Evolutionary conservation across 208 protist genomes (phyloP), one percentile per base, ranked within the genome.

Genomic region (Acanthamoeba sp.): DNA sequence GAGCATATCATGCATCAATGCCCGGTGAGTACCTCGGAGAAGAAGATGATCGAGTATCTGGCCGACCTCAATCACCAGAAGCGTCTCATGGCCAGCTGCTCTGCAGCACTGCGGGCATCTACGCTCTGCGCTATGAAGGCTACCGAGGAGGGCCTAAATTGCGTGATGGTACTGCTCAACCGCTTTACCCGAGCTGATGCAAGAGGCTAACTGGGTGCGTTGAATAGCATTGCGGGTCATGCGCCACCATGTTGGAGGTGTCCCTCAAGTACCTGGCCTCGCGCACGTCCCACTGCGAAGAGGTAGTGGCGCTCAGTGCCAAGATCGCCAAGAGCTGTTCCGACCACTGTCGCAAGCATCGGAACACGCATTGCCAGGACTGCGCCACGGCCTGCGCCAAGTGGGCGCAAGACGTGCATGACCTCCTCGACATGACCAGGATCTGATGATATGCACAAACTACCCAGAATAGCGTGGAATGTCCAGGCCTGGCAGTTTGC

Each of bases 31-130:
- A 76, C 66, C 5, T 76, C 66, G 27, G 66, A 76, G 66, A 76
- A 76, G 66, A 76, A 76, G 66, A 76, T 76, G 66, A 76, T 76
- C 22, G 66, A 76, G 12, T 76, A 27, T 29, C 66, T 76, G 29
- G 16, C 16, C 12, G 66, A 34, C 66, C n/a, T 76, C 66, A 76
- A 76, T 29, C 66, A 76, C n/a, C 66, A 76, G 10, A 29, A 76
- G 66, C 10, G 16, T 7, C 66, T 76, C 66, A 76, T 76, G 66
- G 66, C n/a, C 66, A 76, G 66, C 66, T 76, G 66, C 36, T 16
- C 66, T 10, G 66, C 9, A 20, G 66, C 66, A 10, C 66, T 76
- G n/a, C n/a, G 66, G 9, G 66, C 66, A 6, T 76, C 29, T 29
- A 76, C 66, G 14, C 66, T 76, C 7, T 76, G 66, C 66, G 12